Percentiles rank a stretch among this genome's conserved stretches.
phyloP scores from a whole-genome alignment of 2,329 filamentous ascomycete species.

The Metarhizium guizhouense region DNA sequence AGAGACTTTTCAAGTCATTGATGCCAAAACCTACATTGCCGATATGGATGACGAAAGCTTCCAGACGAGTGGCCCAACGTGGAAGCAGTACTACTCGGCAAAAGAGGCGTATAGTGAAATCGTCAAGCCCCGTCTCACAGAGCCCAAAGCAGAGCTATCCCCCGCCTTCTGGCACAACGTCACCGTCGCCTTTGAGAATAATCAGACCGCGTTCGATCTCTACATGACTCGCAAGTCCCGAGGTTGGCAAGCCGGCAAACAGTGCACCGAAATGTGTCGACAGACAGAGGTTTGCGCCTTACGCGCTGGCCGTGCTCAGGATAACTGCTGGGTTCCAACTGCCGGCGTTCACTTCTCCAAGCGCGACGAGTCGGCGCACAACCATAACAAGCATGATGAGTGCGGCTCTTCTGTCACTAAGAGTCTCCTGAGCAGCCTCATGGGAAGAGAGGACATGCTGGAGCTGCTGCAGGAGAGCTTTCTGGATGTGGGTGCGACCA shows the following conservation, averaged over 20 bases:
- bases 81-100: constrained; percentile 46
- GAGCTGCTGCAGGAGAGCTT: constrained; percentile 13
- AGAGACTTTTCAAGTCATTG: constrained; percentile 43
- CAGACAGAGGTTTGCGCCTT: constrained; percentile 40
- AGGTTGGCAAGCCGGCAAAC: constrained; percentile 26
- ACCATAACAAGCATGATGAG: constrained; percentile 13
- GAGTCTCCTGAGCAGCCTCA: constrained; percentile 15
- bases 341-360: constrained; percentile 23
- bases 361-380: constrained; percentile 6
- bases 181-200: constrained; percentile 34
- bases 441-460: constrained; percentile 13
- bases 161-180: constrained; percentile 51
- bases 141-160: constrained; percentile 33
- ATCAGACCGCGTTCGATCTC: constrained; percentile 32
- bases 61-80: constrained; percentile 33
- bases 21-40: constrained; percentile 44
- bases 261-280: constrained; percentile 20
- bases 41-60: constrained; percentile 35
- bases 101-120: constrained; percentile 40
- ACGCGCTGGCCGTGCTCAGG: constrained; percentile 38
- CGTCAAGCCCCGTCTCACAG: constrained; percentile 27
- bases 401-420: constrained; percentile 18
- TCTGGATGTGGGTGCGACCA: not conserved
- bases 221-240: constrained; percentile 38
- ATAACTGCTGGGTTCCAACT: constrained; percentile 35